Evolutionary conservation across 768 basidiomycete genomes (phyloP).

Genomic region (Rhizopogon roseolus): DNA sequence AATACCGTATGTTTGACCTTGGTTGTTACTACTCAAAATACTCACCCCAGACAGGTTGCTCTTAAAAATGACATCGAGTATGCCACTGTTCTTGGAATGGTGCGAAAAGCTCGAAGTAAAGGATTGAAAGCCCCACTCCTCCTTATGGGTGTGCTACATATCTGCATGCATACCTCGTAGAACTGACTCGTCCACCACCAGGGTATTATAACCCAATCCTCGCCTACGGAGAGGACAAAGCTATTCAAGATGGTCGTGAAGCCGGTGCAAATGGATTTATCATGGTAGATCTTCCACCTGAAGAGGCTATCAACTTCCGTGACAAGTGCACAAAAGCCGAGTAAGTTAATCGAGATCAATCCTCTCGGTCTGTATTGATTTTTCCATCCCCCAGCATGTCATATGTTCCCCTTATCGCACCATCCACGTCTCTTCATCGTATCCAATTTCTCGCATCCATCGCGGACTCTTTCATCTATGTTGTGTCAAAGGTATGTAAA

Average conservation of each 20-base stretch:
- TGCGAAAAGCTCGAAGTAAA: constrained; percentile 73
- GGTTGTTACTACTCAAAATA: background rate
- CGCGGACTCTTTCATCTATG: constrained; percentile 96
- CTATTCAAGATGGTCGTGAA: constrained; percentile 82
- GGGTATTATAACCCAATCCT: constrained; percentile 98
- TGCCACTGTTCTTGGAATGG: constrained; percentile 57
- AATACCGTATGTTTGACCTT: constrained; percentile 60
- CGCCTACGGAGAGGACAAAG: constrained; percentile 92
- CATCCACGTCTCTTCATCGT: constrained; percentile 82
- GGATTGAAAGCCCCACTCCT: constrained; percentile 82
- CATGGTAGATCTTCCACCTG: constrained; percentile 95
- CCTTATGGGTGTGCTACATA: constrained; percentile 73
- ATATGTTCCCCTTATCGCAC: constrained; percentile 93
- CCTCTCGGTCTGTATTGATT: constrained; percentile 1
- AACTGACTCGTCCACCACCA: constrained; percentile 25
- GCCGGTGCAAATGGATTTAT: constrained; percentile 98
- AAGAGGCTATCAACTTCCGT: constrained; percentile 89
- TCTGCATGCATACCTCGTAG: background rate
- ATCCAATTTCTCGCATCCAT: constrained; percentile 90
- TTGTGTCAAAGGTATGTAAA: constrained; percentile 82
- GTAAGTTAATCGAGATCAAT: constrained; percentile 42
- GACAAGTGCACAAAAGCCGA: constrained; percentile 76
- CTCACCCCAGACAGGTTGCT: constrained; percentile 54
- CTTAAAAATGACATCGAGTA: constrained; percentile 77
- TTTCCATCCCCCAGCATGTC: constrained; percentile 56